Base-by-base conservation (phyloP, 2,329 filamentous ascomycete species). In the Talaromyces amestolkiae region DNA sequence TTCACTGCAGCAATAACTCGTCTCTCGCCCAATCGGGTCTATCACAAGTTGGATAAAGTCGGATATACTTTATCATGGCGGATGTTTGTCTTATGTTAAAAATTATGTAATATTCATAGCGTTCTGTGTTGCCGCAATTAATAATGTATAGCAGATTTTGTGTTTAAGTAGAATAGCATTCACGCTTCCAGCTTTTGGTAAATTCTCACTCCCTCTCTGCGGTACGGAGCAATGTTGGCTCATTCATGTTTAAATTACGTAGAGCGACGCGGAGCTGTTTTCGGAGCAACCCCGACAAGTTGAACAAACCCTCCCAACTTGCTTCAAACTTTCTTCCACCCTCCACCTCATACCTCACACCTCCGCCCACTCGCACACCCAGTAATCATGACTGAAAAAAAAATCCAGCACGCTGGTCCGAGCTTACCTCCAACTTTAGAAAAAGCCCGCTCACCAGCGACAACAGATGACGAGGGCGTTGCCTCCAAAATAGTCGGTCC, bases 401-500 rank as follows among this genome's bases (percentile, higher is more conserved):
- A 62, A 11, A 17, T 22, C 5, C 31, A 62, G 15, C 22, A 33
- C 9, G 10, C 24, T 13, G 24, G n/a, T 31, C 47, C 35, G 22
- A 31, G 27, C 24, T 11, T n/a, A 6, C 39, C 58, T 15, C 22
- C 47, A 24, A 15, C 33, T 27, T 17, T 43, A 61, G 22, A 41
- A 27, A 53, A 47, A 8, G 9, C 10, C 8, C 37, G 13, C 2
- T 35, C 59, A 37, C 19, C 17, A 13, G 33, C 27, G 37, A 49
- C 33, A 41, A 24, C 22, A 49, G 17, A 39, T 64, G 61, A 35
- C 27, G 39, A 47, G 10, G 35, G 39, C 10, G 45, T 33, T 35
- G 27, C 41, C 22, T 51, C 54, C 69, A 80, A 81, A 69, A 77
- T 84, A n/a, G 74, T 82, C 63, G 85, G 85, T 41, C 85, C 86